Evolutionary conservation across 306 rosid genomes (phyloP).

Genomic region (Morella rubra): DNA sequence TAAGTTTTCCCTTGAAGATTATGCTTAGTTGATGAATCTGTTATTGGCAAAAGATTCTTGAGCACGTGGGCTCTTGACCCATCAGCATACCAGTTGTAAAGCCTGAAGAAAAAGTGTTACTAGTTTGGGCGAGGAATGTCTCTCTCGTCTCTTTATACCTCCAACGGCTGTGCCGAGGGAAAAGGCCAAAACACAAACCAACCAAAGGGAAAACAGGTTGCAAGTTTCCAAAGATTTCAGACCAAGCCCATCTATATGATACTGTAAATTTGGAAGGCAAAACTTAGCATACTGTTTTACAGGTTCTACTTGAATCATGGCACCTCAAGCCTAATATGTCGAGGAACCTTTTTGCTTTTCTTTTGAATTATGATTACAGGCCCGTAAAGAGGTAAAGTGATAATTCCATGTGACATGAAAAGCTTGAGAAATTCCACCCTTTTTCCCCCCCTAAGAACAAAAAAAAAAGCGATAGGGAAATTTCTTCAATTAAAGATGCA

Average conservation of each 20-base stretch:
- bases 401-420: conserved; percentile 56
- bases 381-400: conserved; percentile 51
- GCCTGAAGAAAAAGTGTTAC: too few species aligned
- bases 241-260: neutral
- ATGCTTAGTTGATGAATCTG: too few species aligned
- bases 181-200: too few species aligned
- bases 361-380: conserved; percentile 18
- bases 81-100: too few species aligned
- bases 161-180: neutral
- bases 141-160: neutral
- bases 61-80: too few species aligned
- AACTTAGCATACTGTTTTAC: neutral
- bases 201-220: too few species aligned
- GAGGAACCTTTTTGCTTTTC: conserved; percentile 38
- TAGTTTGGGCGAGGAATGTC: neutral
- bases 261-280: neutral
- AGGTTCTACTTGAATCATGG: conserved; percentile 34
- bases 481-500: conserved; percentile 53
- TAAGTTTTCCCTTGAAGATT: too few species aligned
- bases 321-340: conserved; percentile 37
- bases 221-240: neutral
- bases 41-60: too few species aligned
- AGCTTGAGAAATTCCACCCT: conserved; percentile 43
- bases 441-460: conserved; percentile 30
- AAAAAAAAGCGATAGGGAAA: conserved; percentile 43